Percentiles rank a stretch among this genome's conserved stretches.
phyloP scores from a whole-genome alignment of 2,329 filamentous ascomycete species.

The Aspergillus pseudoviridinutans region DNA sequence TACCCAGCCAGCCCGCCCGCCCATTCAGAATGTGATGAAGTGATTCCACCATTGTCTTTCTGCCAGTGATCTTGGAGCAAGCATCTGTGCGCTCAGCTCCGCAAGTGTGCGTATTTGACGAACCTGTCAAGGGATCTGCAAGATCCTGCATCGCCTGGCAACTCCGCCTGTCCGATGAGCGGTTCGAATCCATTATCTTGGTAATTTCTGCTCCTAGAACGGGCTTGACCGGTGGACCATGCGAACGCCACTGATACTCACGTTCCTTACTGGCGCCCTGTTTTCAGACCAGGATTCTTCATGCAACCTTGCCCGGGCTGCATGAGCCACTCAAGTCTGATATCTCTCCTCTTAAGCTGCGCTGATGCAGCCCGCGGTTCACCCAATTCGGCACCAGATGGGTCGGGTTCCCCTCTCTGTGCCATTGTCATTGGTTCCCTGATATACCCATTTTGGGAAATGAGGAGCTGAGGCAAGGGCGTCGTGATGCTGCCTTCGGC shows the following conservation, averaged over 20 bases:
- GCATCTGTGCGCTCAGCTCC: not conserved
- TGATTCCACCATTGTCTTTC: not conserved
- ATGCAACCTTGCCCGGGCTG: slow-evolving; percentile 8
- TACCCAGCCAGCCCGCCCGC: not conserved
- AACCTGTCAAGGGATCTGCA: not conserved
- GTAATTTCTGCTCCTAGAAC: not conserved
- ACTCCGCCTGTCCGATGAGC: not conserved
- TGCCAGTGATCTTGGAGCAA: not conserved
- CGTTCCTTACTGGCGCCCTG: slow-evolving; percentile 11
- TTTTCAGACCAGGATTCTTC: slow-evolving; percentile 10
- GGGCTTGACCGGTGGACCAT: slow-evolving; percentile 11
- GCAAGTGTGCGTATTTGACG: not conserved
- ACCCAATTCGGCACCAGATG: slow-evolving; percentile 8
- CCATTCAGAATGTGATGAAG: not conserved
- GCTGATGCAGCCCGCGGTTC: slow-evolving; percentile 8
- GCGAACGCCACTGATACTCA: slow-evolving; percentile 13
- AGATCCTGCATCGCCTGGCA: not conserved
- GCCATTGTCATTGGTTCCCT: slow-evolving; percentile 11
- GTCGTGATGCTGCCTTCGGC: slow-evolving; percentile 6
- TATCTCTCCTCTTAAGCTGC: slow-evolving; percentile 6
- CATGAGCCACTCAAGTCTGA: slow-evolving; percentile 9
- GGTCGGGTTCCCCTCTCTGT: slow-evolving; percentile 7
- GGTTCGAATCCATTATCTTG: not conserved
- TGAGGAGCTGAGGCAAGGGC: slow-evolving; percentile 11
- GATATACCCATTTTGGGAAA: slow-evolving; percentile 12